These are phyloP conservation scores for Penicillium argentinense DNA, from an alignment of 495 filamentous ascomycete species.

Conservation along the genomic window DNA sequence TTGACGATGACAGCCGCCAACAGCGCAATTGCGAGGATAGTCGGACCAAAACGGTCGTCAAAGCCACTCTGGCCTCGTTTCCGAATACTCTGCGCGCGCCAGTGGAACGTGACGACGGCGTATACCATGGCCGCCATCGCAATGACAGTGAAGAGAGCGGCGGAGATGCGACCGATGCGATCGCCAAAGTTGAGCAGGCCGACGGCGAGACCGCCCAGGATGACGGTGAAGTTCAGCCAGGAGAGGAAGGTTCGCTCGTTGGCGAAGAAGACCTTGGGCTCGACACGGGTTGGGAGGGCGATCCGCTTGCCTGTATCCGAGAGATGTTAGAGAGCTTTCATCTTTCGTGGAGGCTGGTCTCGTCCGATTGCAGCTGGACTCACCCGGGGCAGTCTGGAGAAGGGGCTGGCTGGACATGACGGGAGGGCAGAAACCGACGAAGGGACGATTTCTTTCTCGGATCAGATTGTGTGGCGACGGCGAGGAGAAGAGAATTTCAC, in stretches of 20 bases:
- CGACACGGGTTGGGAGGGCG: conserved; percentile 94
- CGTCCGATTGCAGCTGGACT: conserved; percentile 7
- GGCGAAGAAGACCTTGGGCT: conserved; percentile 99
- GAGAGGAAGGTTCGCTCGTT: conserved; percentile 99
- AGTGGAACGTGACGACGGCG: conserved; percentile 92
- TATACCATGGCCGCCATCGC: conserved; percentile 97
- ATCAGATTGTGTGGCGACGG: neutral
- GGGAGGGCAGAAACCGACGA: neutral
- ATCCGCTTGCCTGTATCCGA: conserved; percentile 81
- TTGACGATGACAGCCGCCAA: conserved; percentile 88
- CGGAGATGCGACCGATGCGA: conserved; percentile 84
- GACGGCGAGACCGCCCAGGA: conserved; percentile 91
- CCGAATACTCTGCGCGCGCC: conserved; percentile 91
- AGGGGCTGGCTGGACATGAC: conserved; percentile 95
- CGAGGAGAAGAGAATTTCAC: neutral
- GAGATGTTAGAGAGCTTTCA: conserved; percentile 1
- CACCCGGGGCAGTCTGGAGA: conserved; percentile 78
- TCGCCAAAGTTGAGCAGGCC: conserved; percentile 99
- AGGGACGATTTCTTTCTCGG: too few species aligned
- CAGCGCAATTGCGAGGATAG: conserved; percentile 79
- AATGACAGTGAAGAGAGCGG: conserved; percentile 89
- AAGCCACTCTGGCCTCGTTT: conserved; percentile 90
- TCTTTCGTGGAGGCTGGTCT: too few species aligned
- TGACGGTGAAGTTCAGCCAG: conserved; percentile 99
- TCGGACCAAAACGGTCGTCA: conserved; percentile 92